These are phyloP conservation scores for Aechmea fasciata DNA, from an alignment of 176 grass and related monocot species.

Conservation along the genomic window DNA sequence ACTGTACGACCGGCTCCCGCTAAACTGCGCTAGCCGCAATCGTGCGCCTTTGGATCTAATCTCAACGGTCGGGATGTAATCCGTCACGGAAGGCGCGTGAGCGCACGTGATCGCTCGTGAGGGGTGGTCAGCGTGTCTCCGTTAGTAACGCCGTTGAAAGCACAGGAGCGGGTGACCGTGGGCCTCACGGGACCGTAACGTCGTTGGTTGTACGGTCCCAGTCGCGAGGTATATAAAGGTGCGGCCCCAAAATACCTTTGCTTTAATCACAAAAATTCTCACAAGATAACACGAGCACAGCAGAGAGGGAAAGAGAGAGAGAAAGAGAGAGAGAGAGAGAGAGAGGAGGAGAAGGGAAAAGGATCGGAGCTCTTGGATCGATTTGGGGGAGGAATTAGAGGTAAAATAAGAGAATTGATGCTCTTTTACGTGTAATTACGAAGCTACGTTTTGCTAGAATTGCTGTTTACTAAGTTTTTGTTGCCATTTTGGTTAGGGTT, in stretches of 20 bases:
- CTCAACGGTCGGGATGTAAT: fast-evolving
- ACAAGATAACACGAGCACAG: not conserved
- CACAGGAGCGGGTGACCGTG: conserved; percentile 47
- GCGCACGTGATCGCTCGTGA: not conserved
- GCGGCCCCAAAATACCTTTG: conserved; percentile 10
- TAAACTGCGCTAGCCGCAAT: not conserved
- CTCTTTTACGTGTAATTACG: not conserved
- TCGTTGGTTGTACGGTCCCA: conserved; percentile 23
- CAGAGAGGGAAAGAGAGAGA: conserved; percentile 16
- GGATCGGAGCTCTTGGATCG: conserved; percentile 7
- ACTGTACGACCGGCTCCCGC: not conserved
- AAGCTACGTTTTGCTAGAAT: not conserved
- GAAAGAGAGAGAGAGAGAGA: conserved; percentile 21
- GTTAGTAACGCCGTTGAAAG: not conserved
- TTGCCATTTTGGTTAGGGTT: not conserved
- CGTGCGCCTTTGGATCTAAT: fast-evolving
- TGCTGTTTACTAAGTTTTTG: not conserved
- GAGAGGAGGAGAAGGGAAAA: not conserved
- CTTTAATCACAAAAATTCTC: not conserved
- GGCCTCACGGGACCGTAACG: not conserved
- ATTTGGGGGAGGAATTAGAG: conserved; percentile 15
- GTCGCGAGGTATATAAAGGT: conserved; percentile 28
- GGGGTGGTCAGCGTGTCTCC: not conserved
- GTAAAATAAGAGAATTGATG: conserved; percentile 6
- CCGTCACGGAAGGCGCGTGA: not conserved